Conservation (phyloP, 2,329 filamentous ascomycete species). For the Diplocarpon mali region DNA sequence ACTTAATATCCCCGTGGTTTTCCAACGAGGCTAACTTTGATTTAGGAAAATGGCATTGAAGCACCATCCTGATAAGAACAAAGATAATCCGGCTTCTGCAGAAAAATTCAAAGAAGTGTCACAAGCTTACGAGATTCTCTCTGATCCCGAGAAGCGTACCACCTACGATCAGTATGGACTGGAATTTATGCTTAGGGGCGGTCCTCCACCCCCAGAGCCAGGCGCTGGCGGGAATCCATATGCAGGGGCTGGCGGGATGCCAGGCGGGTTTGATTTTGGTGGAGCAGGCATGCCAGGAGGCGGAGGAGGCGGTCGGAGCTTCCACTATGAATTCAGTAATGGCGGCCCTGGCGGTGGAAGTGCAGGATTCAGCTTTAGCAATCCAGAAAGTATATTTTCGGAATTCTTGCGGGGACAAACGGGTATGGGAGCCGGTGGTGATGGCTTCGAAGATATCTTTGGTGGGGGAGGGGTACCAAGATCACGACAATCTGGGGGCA, state of each 20-base stretch:
- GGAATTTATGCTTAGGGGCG: conserved; percentile 80
- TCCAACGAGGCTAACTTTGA: conserved; percentile 10
- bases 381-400: conserved; percentile 73
- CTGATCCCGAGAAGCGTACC: conserved; percentile 92
- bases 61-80: conserved; percentile 97
- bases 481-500: conserved; percentile 35
- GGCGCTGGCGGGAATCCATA: conserved; percentile 46
- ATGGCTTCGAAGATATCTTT: conserved; percentile 45
- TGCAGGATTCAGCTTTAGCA: conserved; percentile 70
- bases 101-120: conserved; percentile 99
- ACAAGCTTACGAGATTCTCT: conserved; percentile 95
- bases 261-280: conserved; percentile 38
- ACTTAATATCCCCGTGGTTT: neutral
- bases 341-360: conserved; percentile 36
- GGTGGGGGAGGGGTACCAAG: conserved; percentile 13
- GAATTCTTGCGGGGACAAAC: conserved; percentile 61
- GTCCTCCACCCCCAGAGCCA: conserved; percentile 52
- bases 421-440: conserved; percentile 28
- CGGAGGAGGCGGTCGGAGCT: conserved; percentile 39
- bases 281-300: conserved; percentile 42
- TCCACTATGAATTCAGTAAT: conserved; percentile 38
- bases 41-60: conserved; percentile 75
- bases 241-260: conserved; percentile 42
- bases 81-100: conserved; percentile 69
- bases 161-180: conserved; percentile 91